A percentile compares a stretch with the other conserved stretches of the same genome.
Conservation (phyloP, 2,329 filamentous ascomycete species). For the Didymella pomorum region DNA sequence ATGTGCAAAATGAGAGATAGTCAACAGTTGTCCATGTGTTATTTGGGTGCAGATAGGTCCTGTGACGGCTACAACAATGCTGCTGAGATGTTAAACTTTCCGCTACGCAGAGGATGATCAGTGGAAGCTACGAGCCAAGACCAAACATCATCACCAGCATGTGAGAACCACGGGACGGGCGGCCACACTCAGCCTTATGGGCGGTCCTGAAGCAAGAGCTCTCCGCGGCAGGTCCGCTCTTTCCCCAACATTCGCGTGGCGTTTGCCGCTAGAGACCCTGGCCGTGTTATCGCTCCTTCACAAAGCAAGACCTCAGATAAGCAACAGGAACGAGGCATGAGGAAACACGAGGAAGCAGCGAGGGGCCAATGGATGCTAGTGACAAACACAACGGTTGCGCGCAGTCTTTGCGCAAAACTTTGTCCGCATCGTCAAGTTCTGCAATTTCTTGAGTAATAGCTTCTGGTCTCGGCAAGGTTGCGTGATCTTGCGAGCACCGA, state of each 20-base stretch:
- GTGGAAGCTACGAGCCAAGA: conserved; percentile 2
- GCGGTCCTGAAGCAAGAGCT: conserved; percentile 6
- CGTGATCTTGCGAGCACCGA: conserved; percentile 12
- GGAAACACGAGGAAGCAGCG: not conserved
- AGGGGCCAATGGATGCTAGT: not conserved
- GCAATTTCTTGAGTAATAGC: conserved; percentile 22
- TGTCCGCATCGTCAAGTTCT: conserved; percentile 1
- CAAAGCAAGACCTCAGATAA: conserved; percentile 3
- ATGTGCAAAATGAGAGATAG: conserved; percentile 7
- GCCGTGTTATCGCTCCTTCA: conserved; percentile 12
- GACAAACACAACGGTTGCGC: not conserved
- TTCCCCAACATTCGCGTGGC: conserved; percentile 22
- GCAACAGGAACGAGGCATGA: conserved; percentile 4
- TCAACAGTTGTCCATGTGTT: no score
- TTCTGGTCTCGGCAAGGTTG: conserved; percentile 12
- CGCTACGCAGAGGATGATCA: no score
- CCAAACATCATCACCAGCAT: not conserved
- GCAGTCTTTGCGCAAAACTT: conserved; percentile 14
- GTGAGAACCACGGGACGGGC: not conserved
- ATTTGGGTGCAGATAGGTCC: no score
- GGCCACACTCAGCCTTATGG: conserved; percentile 2
- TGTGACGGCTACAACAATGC: no score
- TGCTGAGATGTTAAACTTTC: no score
- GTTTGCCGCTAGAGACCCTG: conserved; percentile 16
- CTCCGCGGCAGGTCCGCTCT: conserved; percentile 13